A percentile compares a stretch with the other conserved stretches of the same genome.
Evolutionary conservation across 305 asterid species (phyloP).

Genomic region (Fraxinus albicans): DNA sequence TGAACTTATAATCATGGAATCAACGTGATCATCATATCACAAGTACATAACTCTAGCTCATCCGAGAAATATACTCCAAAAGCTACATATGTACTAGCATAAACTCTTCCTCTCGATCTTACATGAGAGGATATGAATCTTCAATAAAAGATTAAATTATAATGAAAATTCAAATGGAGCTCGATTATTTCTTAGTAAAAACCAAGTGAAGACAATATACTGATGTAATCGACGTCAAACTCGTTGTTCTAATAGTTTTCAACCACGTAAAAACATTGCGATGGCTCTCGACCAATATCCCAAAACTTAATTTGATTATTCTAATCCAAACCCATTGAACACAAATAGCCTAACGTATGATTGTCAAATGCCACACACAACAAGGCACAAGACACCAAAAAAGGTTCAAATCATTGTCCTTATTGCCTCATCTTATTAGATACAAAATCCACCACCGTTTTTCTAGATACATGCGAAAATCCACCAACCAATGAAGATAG

Average conservation of each 20-base stretch:
- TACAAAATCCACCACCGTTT: constrained; percentile 24
- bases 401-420: constrained; percentile 38
- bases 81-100: not conserved
- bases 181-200: not conserved
- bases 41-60: not conserved
- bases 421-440: constrained; percentile 9
- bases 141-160: not conserved
- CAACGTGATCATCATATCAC: not conserved
- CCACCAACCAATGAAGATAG: constrained; percentile 36
- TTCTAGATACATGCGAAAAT: constrained; percentile 40
- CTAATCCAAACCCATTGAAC: constrained; percentile 34
- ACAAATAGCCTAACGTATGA: constrained; percentile 40
- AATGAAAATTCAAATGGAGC: not conserved
- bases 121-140: not conserved
- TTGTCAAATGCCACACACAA: constrained; percentile 36
- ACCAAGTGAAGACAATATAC: not conserved
- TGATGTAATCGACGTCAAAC: not conserved
- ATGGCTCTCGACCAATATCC: not conserved
- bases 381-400: constrained; percentile 37
- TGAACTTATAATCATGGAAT: not conserved
- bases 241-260: not conserved
- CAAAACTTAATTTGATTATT: not conserved
- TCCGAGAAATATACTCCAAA: not conserved
- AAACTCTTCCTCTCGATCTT: not conserved
- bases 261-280: not conserved